A percentile compares a stretch with the other conserved stretches of the same genome.
Conservation (phyloP, 805 yeast species). For the Yarrowia yakushimensis region DNA sequence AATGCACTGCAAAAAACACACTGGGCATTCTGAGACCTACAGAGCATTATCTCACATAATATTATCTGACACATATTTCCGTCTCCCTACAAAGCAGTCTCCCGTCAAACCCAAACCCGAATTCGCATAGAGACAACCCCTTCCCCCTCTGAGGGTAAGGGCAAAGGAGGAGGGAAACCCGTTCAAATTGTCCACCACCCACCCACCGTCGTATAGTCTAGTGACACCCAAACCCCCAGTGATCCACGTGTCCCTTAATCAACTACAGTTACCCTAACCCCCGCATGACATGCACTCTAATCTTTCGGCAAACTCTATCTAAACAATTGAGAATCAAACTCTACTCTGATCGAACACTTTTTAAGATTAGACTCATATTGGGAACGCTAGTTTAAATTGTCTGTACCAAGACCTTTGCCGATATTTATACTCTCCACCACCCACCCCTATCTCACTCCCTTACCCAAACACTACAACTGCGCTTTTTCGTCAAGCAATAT, state of each 20-base stretch:
- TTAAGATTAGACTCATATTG: conserved; percentile 7
- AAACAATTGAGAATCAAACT: neutral
- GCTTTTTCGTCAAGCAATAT: neutral
- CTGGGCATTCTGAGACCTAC: too few relatives aligned
- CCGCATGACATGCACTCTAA: neutral
- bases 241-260: neutral
- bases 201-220: too few relatives aligned
- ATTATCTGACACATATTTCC: too few relatives aligned
- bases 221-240: too few relatives aligned
- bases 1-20: too few relatives aligned
- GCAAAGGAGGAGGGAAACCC: too few relatives aligned
- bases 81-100: too few relatives aligned
- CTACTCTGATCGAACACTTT: neutral
- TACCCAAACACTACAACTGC: neutral
- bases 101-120: too few relatives aligned
- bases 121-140: too few relatives aligned
- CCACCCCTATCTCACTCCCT: neutral
- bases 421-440: conserved; percentile 8
- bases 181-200: too few relatives aligned
- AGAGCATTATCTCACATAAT: too few relatives aligned
- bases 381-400: conserved; percentile 19
- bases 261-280: neutral
- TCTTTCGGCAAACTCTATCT: neutral
- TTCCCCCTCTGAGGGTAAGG: too few relatives aligned
- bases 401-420: conserved; percentile 14